Conservation (phyloP, 306 rosid species). For the Phaseolus lunatus region DNA sequence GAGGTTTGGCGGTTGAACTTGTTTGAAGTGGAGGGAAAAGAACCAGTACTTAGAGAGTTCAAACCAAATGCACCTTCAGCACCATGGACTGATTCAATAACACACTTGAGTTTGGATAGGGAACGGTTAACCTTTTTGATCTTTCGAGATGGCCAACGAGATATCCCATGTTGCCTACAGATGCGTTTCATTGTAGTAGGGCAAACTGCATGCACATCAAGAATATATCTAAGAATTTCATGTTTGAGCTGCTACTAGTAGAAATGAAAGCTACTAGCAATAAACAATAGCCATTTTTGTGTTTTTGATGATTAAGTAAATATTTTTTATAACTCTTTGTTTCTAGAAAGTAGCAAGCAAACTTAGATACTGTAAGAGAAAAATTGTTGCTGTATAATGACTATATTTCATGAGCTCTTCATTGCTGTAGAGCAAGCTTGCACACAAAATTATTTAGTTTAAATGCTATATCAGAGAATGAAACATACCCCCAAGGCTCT, state of each 20-base stretch:
- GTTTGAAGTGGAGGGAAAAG: conserved; percentile 55
- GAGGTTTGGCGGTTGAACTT: conserved; percentile 52
- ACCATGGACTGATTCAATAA: conserved; percentile 87
- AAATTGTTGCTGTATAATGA: background rate
- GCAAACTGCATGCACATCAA: conserved; percentile 78
- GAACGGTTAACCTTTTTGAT: conserved; percentile 86
- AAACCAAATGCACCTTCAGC: conserved; percentile 78
- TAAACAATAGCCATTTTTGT: background rate
- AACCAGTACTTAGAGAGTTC: conserved; percentile 58
- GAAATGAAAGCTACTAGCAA: background rate
- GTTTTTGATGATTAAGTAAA: conserved; percentile 1
- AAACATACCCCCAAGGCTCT: conserved; percentile 87
- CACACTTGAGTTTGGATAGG: conserved; percentile 77
- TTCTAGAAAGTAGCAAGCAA: conserved; percentile 1
- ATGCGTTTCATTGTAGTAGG: conserved; percentile 98
- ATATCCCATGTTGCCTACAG: conserved; percentile 90
- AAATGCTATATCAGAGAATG: conserved; percentile 9
- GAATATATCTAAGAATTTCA: conserved; percentile 37
- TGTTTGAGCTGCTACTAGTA: conserved; percentile 4
- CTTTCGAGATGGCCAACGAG: conserved; percentile 97
- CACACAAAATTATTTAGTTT: conserved; percentile 14
- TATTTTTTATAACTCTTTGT: background rate
- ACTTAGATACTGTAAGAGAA: background rate
- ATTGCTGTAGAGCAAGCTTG: background rate
- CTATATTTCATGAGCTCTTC: background rate